Evolutionary conservation across 192 early-diverging fungal genomes (phyloP).

Genomic region (Podila horticola): DNA sequence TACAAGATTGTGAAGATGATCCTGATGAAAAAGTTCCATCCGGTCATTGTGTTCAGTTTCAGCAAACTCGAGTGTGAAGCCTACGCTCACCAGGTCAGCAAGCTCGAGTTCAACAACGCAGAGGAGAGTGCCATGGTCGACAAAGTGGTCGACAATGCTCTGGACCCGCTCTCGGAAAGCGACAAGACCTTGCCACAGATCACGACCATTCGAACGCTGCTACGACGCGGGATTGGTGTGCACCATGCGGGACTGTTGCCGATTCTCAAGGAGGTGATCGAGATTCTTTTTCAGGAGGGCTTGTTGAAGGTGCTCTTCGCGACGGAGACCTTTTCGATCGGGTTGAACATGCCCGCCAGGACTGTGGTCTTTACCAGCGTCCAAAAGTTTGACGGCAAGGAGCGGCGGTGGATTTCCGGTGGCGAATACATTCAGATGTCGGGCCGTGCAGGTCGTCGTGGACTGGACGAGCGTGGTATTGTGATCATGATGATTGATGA

Average conservation of each 20-base stretch:
- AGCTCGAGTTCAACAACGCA: constrained; percentile 84
- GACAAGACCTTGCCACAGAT: constrained; percentile 91
- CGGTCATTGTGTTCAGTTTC: constrained; percentile 97
- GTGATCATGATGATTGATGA: constrained; percentile 96
- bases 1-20: constrained; percentile 95
- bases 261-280: constrained; percentile 94
- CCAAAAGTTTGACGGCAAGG: constrained; percentile 90
- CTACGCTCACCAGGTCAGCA: constrained; percentile 88
- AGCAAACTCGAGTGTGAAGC: constrained; percentile 91
- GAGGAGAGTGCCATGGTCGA: constrained; percentile 78
- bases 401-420: constrained; percentile 71
- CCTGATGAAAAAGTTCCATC: constrained; percentile 91
- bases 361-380: constrained; percentile 95
- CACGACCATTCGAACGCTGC: constrained; percentile 84
- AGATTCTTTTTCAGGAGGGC: constrained; percentile 95
- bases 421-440: constrained; percentile 99
- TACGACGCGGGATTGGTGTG: constrained; percentile 92
- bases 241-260: constrained; percentile 95
- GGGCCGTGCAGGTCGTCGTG: constrained; percentile 94
- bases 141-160: constrained; percentile 86
- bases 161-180: constrained; percentile 81
- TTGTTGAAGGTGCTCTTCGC: constrained; percentile 95
- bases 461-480: constrained; percentile 94
- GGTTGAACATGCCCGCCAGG: constrained; percentile 97
- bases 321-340: constrained; percentile 98